These are phyloP conservation scores for Phytophthora multivora DNA, from an alignment of 352 stramenopile species.

Conservation along the genomic window DNA sequence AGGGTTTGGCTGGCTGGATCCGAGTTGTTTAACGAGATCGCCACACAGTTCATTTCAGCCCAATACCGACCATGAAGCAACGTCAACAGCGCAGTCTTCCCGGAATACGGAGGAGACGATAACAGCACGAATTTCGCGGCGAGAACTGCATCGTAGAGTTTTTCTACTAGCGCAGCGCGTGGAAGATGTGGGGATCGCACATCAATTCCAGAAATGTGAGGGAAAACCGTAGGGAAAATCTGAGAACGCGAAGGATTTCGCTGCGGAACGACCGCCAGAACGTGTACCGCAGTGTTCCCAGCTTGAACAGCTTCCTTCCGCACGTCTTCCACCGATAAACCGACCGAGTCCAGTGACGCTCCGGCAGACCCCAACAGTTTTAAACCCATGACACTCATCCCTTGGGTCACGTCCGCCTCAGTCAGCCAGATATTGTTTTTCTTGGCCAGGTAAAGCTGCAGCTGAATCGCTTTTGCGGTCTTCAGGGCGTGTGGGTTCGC, in stretches of 20 bases:
- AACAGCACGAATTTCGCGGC: neutral
- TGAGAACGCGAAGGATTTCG: neutral
- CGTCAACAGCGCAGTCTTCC: neutral
- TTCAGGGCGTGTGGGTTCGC: neutral
- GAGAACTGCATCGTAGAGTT: neutral
- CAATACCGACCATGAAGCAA: neutral
- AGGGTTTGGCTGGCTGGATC: neutral
- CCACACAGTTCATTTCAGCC: neutral
- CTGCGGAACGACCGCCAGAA: neutral
- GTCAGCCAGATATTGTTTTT: neutral
- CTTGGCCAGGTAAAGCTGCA: neutral
- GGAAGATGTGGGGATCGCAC: neutral
- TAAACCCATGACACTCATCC: no score
- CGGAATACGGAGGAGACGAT: neutral
- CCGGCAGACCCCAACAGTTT: no score
- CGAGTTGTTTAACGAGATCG: neutral
- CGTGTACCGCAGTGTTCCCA: neutral
- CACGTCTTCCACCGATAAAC: no score
- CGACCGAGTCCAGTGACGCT: no score
- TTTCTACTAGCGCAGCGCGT: neutral
- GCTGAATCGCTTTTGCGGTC: neutral
- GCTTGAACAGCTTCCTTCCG: no score
- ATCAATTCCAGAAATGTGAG: neutral
- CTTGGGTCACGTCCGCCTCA: no score
- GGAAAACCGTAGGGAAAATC: neutral